Evolutionary conservation across 2,329 filamentous ascomycete genomes (phyloP).

Genomic region (Phoma sp.): DNA sequence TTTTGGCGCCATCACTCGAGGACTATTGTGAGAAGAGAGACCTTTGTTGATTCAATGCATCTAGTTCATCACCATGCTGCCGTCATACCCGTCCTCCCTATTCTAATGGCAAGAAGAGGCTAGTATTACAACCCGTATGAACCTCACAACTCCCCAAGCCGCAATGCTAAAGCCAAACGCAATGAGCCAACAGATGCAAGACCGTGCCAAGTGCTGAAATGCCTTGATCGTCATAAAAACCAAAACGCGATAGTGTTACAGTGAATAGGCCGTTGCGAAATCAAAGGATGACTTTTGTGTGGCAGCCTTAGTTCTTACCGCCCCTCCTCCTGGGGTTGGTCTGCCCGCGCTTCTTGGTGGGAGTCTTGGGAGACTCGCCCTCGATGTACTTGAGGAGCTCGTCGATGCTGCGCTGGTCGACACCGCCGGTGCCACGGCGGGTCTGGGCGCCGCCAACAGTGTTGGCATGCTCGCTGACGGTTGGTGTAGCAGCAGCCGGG

Average conservation of each 20-base stretch:
- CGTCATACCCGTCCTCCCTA: slow-evolving; percentile 18
- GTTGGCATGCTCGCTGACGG: slow-evolving; percentile 55
- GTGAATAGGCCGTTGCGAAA: slow-evolving; percentile 11
- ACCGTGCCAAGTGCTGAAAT: slow-evolving; percentile 9
- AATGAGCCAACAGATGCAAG: slow-evolving; percentile 15
- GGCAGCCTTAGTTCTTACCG: slow-evolving; percentile 10
- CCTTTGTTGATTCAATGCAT: slow-evolving; percentile 14
- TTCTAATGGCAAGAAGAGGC: slow-evolving; percentile 18
- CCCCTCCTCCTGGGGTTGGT: slow-evolving; percentile 53
- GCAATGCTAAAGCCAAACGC: slow-evolving; percentile 12
- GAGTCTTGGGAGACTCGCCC: slow-evolving; percentile 60
- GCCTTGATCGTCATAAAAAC: slow-evolving; percentile 11
- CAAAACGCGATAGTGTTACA: slow-evolving; percentile 16
- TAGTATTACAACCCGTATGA: slow-evolving; percentile 14
- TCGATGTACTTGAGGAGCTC: slow-evolving; percentile 96
- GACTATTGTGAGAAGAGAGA: slow-evolving; percentile 14
- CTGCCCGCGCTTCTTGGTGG: slow-evolving; percentile 54
- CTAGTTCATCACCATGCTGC: slow-evolving; percentile 16
- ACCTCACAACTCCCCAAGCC: slow-evolving; percentile 17
- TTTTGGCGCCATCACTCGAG: neutral
- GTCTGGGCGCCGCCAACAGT: slow-evolving; percentile 49
- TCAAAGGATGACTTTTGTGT: slow-evolving; percentile 10
- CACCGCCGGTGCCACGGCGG: slow-evolving; percentile 38
- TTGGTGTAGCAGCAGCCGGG: slow-evolving; percentile 69
- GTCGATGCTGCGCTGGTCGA: slow-evolving; percentile 87